phyloP scores from a whole-genome alignment of 2,329 filamentous ascomycete genomes.

The Aschersonia sp. region DNA sequence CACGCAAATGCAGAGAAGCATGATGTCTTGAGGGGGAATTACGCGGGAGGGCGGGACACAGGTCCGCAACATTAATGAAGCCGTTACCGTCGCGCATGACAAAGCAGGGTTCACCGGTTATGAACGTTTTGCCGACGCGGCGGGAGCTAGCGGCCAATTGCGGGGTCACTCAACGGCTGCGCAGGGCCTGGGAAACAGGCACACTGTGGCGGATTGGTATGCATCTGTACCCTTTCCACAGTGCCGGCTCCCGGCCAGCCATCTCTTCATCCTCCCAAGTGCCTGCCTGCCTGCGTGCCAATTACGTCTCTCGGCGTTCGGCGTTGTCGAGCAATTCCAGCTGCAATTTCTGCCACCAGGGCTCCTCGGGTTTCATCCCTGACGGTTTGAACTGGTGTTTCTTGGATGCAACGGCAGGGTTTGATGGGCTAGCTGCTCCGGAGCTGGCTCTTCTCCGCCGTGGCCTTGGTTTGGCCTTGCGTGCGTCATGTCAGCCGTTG shows the following conservation, averaged over 20 bases:
- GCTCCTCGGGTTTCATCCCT: background rate
- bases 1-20: too few species aligned
- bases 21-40: too few species aligned
- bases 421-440: background rate
- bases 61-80: too few species aligned
- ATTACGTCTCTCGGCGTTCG: background rate
- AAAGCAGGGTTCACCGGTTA: too few species aligned
- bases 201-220: background rate
- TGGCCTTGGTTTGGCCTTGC: background rate
- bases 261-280: background rate
- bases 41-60: too few species aligned
- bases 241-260: background rate
- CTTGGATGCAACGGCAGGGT: background rate
- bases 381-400: background rate
- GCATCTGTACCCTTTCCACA: background rate
- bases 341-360: background rate
- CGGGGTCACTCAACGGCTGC: background rate
- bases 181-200: background rate
- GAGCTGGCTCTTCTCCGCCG: background rate
- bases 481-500: conserved; percentile 26
- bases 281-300: background rate
- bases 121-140: too few species aligned
- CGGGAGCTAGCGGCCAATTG: background rate
- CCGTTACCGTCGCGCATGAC: too few species aligned
- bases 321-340: background rate